Percentiles rank a stretch among this genome's conserved stretches.
Conservation (phyloP, 2,329 filamentous ascomycete species). For the Fusarium bactridioides region DNA sequence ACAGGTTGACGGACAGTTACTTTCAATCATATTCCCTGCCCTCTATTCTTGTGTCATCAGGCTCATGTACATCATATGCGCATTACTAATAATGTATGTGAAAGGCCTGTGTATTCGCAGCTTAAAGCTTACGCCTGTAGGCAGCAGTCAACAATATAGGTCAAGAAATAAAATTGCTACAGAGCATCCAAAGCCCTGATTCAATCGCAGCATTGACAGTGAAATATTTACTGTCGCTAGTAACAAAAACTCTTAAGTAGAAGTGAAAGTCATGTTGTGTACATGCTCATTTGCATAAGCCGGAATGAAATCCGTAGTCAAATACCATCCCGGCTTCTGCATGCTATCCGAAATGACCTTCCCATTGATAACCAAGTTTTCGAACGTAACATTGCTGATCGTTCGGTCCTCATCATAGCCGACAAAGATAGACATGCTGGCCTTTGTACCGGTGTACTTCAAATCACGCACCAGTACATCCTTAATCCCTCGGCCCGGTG, state of each 20-base stretch:
- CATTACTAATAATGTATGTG: neutral
- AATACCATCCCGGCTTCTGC: neutral
- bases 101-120: too few relatives aligned
- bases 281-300: neutral
- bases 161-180: too few relatives aligned
- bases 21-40: neutral
- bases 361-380: neutral
- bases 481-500: neutral
- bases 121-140: too few relatives aligned
- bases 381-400: neutral
- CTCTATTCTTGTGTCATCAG: neutral
- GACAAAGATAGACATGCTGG: neutral
- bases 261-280: neutral
- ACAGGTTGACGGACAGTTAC: neutral
- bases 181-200: too few relatives aligned
- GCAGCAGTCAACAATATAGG: too few relatives aligned
- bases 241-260: rapidly evolving
- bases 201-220: neutral
- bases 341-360: neutral
- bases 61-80: rapidly evolving
- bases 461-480: rapidly evolving
- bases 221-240: neutral
- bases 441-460: neutral
- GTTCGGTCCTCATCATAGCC: neutral
- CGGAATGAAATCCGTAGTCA: neutral